Conservation (phyloP, 495 filamentous ascomycete genomes). For the Xylaria venustula region DNA sequence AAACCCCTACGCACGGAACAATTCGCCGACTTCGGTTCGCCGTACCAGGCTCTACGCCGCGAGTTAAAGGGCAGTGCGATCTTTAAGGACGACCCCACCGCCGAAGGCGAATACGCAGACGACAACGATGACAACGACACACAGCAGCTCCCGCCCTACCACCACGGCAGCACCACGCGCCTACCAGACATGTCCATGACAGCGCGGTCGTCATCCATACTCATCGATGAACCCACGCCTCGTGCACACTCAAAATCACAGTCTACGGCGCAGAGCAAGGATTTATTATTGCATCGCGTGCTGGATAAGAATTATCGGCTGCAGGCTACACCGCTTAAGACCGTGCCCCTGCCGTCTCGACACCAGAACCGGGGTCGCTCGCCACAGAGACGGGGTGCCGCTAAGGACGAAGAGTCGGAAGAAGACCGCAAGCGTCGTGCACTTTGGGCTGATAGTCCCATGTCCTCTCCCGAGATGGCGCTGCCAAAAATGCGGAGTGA, state of each 20-base stretch:
- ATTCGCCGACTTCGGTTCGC: conserved; percentile 63
- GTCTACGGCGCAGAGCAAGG: conserved; percentile 49
- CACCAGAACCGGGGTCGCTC: conserved; percentile 28
- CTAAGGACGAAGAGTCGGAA: conserved; percentile 33
- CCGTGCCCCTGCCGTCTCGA: conserved; percentile 6
- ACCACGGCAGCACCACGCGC: conserved; percentile 33
- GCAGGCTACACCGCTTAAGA: conserved; percentile 80
- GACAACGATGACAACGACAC: conserved; percentile 42
- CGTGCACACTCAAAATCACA: conserved; percentile 37
- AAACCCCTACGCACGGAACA: conserved; percentile 43
- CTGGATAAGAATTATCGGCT: conserved; percentile 92
- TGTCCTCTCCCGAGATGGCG: conserved; percentile 74
- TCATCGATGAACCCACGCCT: conserved; percentile 30
- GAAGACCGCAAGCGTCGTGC: conserved; percentile 30
- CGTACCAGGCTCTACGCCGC: conserved; percentile 63
- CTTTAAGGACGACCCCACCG: conserved; percentile 27
- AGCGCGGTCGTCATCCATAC: conserved; percentile 33
- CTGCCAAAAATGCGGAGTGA: conserved; percentile 80
- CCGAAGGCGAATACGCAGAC: conserved; percentile 26
- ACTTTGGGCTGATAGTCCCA: conserved; percentile 57
- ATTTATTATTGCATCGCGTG: conserved; percentile 81
- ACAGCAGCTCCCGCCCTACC: conserved; percentile 38
- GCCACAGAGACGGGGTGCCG: conserved; percentile 14
- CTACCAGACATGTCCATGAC: conserved; percentile 61
- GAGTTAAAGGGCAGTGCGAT: conserved; percentile 48